Conservation (phyloP, 257 asterid genomes). For the Solanum chiquidenum region DNA sequence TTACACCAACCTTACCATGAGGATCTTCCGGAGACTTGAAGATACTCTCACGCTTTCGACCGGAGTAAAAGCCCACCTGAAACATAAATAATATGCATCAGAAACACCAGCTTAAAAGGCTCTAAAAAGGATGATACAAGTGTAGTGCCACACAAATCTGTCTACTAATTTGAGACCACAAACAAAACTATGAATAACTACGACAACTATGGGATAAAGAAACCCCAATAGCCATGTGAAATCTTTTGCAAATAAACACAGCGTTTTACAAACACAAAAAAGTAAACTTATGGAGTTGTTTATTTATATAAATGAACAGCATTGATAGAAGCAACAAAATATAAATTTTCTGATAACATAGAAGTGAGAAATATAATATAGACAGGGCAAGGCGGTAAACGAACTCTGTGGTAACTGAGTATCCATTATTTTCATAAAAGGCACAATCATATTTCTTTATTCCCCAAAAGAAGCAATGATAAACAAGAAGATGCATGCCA, state of each 20-base stretch:
- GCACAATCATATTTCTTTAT: not conserved
- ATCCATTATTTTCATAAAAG: not conserved
- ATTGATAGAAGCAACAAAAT: not conserved
- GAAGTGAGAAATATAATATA: not conserved
- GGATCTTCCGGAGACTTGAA: slow-evolving; percentile 95
- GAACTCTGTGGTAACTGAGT: not conserved
- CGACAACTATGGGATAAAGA: not conserved
- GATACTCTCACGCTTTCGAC: slow-evolving; percentile 90
- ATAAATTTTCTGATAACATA: not conserved
- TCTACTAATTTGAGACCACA: not conserved
- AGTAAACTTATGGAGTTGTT: not conserved
- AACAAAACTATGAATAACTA: not conserved
- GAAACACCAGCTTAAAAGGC: not conserved
- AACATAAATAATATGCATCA: not conserved
- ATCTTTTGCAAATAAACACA: not conserved
- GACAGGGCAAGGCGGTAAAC: not conserved
- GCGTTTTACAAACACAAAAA: not conserved
- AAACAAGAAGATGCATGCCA: not conserved
- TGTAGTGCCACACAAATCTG: not conserved
- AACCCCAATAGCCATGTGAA: not conserved
- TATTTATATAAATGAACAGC: not conserved
- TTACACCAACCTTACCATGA: slow-evolving; percentile 87
- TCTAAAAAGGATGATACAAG: not conserved
- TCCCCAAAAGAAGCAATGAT: not conserved
- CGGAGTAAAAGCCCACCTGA: slow-evolving; percentile 93